Evolutionary conservation across 805 yeast species (phyloP).

Genomic region (Teunomyces funiuensis): DNA sequence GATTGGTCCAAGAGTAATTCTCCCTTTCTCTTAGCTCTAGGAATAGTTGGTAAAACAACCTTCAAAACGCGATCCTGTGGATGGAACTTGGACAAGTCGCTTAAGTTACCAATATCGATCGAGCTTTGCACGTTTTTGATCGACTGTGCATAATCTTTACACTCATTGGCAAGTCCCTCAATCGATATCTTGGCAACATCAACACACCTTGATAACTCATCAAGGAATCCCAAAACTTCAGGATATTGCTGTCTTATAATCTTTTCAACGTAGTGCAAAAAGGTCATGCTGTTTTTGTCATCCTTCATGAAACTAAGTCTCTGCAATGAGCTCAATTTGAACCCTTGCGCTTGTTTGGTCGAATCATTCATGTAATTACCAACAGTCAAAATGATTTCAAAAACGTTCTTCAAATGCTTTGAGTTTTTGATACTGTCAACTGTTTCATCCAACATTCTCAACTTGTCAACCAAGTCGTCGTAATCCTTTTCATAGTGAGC

Average conservation of each 20-base stretch:
- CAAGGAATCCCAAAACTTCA: constrained; percentile 58
- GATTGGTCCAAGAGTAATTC: constrained; percentile 52
- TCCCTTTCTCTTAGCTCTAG: constrained; percentile 54
- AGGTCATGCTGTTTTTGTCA: constrained; percentile 64
- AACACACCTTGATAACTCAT: constrained; percentile 53
- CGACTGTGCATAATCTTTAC: constrained; percentile 51
- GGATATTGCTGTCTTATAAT: constrained; percentile 66
- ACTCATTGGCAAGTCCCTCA: constrained; percentile 61
- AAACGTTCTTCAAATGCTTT: constrained; percentile 52
- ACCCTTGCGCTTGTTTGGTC: constrained; percentile 67
- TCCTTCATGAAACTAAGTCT: constrained; percentile 72
- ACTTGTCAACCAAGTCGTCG: constrained; percentile 55
- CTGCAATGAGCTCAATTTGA: constrained; percentile 66
- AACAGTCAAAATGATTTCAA: constrained; percentile 66
- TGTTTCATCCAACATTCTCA: constrained; percentile 60
- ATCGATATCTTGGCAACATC: constrained; percentile 61
- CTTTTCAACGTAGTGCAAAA: constrained; percentile 73
- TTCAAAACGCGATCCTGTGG: constrained; percentile 62
- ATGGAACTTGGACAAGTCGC: constrained; percentile 61
- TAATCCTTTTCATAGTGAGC: constrained; percentile 65
- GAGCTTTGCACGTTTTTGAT: constrained; percentile 54
- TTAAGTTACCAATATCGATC: constrained; percentile 60
- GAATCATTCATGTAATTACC: constrained; percentile 81
- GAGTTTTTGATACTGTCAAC: constrained; percentile 55
- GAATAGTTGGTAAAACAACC: constrained; percentile 52